phyloP scores from a whole-genome alignment of 768 basidiomycete genomes.

The Rhizopogon rudus region DNA sequence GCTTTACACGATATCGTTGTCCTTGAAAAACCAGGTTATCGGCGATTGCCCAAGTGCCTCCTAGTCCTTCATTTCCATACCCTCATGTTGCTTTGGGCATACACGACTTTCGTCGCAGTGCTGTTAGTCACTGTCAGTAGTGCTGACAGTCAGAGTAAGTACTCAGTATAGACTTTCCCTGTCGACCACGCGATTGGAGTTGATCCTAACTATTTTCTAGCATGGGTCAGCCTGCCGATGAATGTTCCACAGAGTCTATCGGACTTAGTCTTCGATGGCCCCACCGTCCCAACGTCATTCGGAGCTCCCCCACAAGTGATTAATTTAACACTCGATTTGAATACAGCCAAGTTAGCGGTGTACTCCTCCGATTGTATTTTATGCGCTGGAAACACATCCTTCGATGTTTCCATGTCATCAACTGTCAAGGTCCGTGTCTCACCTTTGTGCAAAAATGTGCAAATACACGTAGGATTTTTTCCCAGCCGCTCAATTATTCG shows the following conservation, averaged over 20 bases:
- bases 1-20: too few relatives aligned
- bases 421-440: constrained; percentile 18
- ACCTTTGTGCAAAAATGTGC: background rate
- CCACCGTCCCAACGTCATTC: background rate
- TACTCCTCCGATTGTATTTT: constrained; percentile 17
- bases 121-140: background rate
- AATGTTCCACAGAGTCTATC: background rate
- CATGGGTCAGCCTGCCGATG: constrained; percentile 19
- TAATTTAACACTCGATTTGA: constrained; percentile 11
- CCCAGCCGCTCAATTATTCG: constrained; percentile 12
- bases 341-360: constrained; percentile 12
- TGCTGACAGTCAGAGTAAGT: background rate
- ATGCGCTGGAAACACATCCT: constrained; percentile 14
- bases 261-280: background rate
- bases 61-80: too few relatives aligned
- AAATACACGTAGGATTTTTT: background rate
- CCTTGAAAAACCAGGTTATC: too few relatives aligned
- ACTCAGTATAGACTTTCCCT: background rate
- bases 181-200: background rate
- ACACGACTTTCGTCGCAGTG: background rate
- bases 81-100: background rate
- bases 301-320: constrained; percentile 7
- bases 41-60: too few relatives aligned
- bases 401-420: constrained; percentile 19
- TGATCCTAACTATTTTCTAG: constrained; percentile 4